Conservation (phyloP, 352 stramenopile species). For the Pythium brachiatum region DNA sequence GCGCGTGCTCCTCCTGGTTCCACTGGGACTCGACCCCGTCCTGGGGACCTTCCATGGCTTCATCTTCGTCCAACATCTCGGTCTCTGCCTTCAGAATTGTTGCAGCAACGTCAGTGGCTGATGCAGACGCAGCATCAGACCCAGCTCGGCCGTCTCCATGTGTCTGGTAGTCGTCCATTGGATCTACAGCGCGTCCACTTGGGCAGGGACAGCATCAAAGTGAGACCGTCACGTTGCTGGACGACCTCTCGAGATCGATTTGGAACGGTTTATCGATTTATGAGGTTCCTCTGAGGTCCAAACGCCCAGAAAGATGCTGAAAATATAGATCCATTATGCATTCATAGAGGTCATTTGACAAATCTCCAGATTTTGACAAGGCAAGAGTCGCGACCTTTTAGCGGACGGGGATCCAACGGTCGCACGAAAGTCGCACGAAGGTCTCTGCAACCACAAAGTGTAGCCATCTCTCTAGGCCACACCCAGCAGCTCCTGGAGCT, state of each 20-base stretch:
- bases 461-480: conserved; percentile 18
- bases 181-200: conserved; percentile 3
- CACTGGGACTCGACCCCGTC: conserved; percentile 29
- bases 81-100: conserved; percentile 1
- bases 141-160: neutral
- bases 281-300: neutral
- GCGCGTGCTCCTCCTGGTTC: conserved; percentile 64
- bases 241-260: neutral
- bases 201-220: neutral
- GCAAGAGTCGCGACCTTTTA: conserved; percentile 27
- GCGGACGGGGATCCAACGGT: conserved; percentile 11
- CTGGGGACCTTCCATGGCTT: conserved; percentile 16
- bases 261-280: neutral
- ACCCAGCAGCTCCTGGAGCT: conserved; percentile 30
- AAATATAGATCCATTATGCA: conserved; percentile 3
- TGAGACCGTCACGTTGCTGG: conserved; percentile 2
- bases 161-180: conserved; percentile 6
- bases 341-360: conserved; percentile 6
- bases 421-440: conserved; percentile 23
- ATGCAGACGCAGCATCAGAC: neutral
- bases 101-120: neutral
- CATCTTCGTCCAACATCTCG: conserved; percentile 3
- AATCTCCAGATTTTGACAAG: conserved; percentile 11
- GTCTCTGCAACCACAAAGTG: conserved; percentile 9
- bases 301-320: neutral